Evolutionary conservation across 164 flowering plant genomes (phyloP).

Genomic region (Stephania cephalantha): DNA sequence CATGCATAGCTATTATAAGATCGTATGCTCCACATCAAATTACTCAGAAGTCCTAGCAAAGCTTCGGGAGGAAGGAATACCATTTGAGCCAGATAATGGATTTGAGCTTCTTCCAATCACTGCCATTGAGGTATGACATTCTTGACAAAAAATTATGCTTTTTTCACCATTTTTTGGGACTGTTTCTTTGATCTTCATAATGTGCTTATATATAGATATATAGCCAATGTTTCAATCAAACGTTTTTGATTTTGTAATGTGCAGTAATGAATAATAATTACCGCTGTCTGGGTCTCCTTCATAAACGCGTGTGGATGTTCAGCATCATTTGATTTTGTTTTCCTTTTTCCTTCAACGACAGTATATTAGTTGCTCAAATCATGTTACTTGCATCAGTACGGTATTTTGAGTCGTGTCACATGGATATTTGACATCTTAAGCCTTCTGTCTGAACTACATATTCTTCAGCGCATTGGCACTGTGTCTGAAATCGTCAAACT

Average conservation of each 20-base stretch:
- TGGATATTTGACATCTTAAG: too few relatives aligned
- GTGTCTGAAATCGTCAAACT: background rate
- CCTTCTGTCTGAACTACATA: background rate
- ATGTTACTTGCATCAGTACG: too few relatives aligned
- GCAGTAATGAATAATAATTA: background rate
- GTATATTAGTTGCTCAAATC: too few relatives aligned
- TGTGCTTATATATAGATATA: background rate
- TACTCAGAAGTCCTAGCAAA: slow-evolving; percentile 54
- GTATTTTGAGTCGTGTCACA: too few relatives aligned
- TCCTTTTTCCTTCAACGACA: too few relatives aligned
- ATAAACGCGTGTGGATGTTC: background rate
- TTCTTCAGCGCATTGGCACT: background rate
- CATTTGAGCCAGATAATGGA: slow-evolving; percentile 83
- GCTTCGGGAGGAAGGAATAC: slow-evolving; percentile 72
- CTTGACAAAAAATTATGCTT: background rate
- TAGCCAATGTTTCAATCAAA: background rate
- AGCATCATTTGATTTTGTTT: background rate
- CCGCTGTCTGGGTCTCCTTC: background rate
- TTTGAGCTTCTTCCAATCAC: slow-evolving; percentile 73
- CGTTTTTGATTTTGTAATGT: background rate
- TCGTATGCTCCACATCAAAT: slow-evolving; percentile 64
- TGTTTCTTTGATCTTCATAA: background rate
- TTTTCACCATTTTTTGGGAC: background rate
- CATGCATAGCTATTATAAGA: slow-evolving; percentile 53
- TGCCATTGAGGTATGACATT: slow-evolving; percentile 58